phyloP scores from a whole-genome alignment of 2,329 filamentous ascomycete genomes.

The Fusarium paranaense region DNA sequence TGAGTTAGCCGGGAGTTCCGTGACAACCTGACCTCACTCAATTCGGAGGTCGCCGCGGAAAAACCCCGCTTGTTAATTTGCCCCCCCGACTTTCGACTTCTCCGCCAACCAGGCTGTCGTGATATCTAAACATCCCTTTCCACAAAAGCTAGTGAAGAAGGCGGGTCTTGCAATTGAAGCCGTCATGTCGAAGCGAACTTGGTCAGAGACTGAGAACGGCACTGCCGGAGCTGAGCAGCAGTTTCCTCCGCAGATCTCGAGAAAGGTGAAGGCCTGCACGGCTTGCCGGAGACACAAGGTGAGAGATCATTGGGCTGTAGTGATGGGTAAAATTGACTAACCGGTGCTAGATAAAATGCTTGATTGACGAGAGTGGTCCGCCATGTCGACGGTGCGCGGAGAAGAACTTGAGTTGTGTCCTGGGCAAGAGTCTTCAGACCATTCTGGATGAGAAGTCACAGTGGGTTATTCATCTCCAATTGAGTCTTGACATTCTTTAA shows the following conservation, averaged over 20 bases:
- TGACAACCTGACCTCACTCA: background rate
- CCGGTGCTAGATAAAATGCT: constrained; percentile 49
- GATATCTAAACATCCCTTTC: constrained; percentile 21
- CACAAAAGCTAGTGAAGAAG: background rate
- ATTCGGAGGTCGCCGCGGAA: constrained; percentile 21
- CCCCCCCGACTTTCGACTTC: background rate
- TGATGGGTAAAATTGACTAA: background rate
- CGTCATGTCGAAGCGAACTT: constrained; percentile 30
- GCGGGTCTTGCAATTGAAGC: background rate
- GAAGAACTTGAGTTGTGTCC: constrained; percentile 48
- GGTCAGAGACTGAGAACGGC: constrained; percentile 22
- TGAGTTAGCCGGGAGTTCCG: constrained; percentile 2
- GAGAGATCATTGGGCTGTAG: background rate
- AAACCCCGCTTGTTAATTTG: constrained; percentile 27
- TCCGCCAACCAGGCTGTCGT: constrained; percentile 23
- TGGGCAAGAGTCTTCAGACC: constrained; percentile 54
- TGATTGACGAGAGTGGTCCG: constrained; percentile 52
- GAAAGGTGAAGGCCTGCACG: constrained; percentile 53
- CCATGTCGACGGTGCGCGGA: constrained; percentile 51
- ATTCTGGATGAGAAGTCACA: constrained; percentile 52
- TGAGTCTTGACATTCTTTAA: background rate
- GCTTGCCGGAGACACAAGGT: constrained; percentile 54
- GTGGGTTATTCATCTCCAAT: constrained; percentile 28
- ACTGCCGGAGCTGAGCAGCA: background rate
- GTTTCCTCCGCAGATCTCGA: constrained; percentile 44